Percentiles rank a stretch among this genome's conserved stretches.
These are phyloP conservation scores for Metarhizium sp. DNA, from an alignment of 2,329 filamentous ascomycete species.

Conservation along the genomic window DNA sequence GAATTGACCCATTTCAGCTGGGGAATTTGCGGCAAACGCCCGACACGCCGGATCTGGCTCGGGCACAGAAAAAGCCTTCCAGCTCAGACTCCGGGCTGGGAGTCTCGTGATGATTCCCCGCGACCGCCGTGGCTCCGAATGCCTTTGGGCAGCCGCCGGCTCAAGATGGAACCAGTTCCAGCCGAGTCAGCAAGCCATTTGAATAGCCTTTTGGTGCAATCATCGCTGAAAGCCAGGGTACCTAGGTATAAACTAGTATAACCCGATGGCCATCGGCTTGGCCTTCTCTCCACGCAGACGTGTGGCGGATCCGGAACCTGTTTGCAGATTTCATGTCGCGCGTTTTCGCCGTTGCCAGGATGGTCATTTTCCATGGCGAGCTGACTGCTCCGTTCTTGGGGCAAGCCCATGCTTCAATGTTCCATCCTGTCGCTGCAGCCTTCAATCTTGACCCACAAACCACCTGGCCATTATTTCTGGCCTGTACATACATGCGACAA, in stretches of 20 bases:
- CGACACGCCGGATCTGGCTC: not conserved
- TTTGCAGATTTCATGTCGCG: not conserved
- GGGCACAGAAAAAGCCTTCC: not conserved
- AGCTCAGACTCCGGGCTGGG: not conserved
- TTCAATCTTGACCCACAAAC: not conserved
- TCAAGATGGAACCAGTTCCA: not conserved
- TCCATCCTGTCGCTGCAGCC: not conserved
- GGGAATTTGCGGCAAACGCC: conserved; percentile 10
- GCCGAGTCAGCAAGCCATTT: not conserved
- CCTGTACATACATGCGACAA: not conserved
- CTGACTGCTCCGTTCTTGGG: conserved; percentile 1
- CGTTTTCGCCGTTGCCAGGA: not conserved
- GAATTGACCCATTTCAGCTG: conserved; percentile 31
- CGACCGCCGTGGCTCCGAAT: not conserved
- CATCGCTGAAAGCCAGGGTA: not conserved
- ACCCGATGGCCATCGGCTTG: not conserved
- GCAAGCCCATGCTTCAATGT: not conserved
- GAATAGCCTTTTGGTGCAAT: not conserved
- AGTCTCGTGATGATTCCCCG: not conserved
- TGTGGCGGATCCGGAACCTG: not conserved
- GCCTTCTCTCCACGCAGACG: not conserved
- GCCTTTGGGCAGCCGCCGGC: not conserved
- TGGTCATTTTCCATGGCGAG: conserved; percentile 2
- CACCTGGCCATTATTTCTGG: not conserved
- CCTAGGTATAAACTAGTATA: too few relatives aligned